These are phyloP conservation scores for Cladophialophora exuberans DNA, from an alignment of 2,329 filamentous ascomycete species.

Conservation along the genomic window DNA sequence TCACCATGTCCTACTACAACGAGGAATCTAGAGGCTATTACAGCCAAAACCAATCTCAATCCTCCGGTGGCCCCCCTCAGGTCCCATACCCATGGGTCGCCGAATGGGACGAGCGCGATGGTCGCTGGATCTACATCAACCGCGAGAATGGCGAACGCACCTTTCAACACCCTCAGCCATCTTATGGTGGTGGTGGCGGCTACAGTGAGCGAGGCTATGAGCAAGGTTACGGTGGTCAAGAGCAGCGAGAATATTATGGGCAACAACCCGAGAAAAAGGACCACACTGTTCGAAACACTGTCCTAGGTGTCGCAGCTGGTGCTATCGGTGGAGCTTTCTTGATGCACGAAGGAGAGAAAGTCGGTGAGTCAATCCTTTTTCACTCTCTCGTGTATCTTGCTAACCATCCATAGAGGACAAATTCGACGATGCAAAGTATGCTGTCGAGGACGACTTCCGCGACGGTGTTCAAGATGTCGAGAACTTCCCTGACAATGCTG, in stretches of 20 bases:
- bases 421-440: constrained; percentile 40
- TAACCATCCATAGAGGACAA: constrained; percentile 37
- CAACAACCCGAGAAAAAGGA: constrained; percentile 27
- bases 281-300: constrained; percentile 41
- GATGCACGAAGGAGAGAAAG: constrained; percentile 51
- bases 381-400: background rate
- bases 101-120: constrained; percentile 46
- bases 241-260: constrained; percentile 28
- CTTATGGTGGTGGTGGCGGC: constrained; percentile 15
- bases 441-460: constrained; percentile 36
- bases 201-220: constrained; percentile 17
- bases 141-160: constrained; percentile 49
- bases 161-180: constrained; percentile 42
- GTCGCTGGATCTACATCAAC: constrained; percentile 52
- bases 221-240: constrained; percentile 19
- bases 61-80: constrained; percentile 25
- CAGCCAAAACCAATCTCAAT: constrained; percentile 12
- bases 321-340: constrained; percentile 48
- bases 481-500: constrained; percentile 48
- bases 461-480: constrained; percentile 37
- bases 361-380: constrained; percentile 37
- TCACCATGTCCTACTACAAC: constrained; percentile 22
- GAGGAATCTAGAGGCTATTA: constrained; percentile 5
- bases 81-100: constrained; percentile 49
- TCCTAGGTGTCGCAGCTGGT: constrained; percentile 46